Base-by-base conservation (phyloP, 2,329 filamentous ascomycete species). In the Chaetomium sp. region DNA sequence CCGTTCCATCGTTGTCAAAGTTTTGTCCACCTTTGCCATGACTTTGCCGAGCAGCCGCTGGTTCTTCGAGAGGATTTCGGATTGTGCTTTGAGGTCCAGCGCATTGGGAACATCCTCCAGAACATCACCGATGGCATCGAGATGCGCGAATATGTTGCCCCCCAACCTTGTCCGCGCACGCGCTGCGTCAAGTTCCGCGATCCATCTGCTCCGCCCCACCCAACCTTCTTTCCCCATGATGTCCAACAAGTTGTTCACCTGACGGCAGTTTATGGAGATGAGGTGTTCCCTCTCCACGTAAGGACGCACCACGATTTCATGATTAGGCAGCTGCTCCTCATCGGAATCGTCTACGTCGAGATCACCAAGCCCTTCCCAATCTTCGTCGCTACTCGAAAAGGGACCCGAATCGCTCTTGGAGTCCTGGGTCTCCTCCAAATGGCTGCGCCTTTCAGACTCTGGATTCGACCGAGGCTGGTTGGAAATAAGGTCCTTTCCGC, bases 161-260 rank as follows among this genome's bases (percentile, higher is more conserved):
- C 44, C 50, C 5, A 52, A 38, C 36, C 27, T 14, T 6, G 53
- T 56, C 11, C n/a, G 47, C 11, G 27, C 12, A 32, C 36, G 40
- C 1, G 32, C 27, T 10, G 36, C 4, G 3, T n/a, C 40, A 27
- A 50, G 7, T 12, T 49, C 14, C 5, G 27, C 34, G n/a, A 14
- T 32, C 55, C 56, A 58, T 8, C 32, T 46, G 3, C 37, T 12
- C 14, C 53, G 53, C 4, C 47, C 54, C 6, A 57, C 57, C 59
- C 59, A 61, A 5, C 54, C 57, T 4, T 10, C 27, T 40, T n/a
- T 32, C 1, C 57, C 55, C 49, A 61, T 55, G 27, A 54, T 6
- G 4, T 32, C 14, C 12, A n/a, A 49, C 52, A 61, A 49, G 8
- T 38, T 10, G 10, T 35, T 38, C 12, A 59, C 33, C n/a, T 52